Evolutionary conservation across 83 land plant genomes (phyloP), one percentile per base, ranked within the genome.

Genomic region (Picea abies): DNA sequence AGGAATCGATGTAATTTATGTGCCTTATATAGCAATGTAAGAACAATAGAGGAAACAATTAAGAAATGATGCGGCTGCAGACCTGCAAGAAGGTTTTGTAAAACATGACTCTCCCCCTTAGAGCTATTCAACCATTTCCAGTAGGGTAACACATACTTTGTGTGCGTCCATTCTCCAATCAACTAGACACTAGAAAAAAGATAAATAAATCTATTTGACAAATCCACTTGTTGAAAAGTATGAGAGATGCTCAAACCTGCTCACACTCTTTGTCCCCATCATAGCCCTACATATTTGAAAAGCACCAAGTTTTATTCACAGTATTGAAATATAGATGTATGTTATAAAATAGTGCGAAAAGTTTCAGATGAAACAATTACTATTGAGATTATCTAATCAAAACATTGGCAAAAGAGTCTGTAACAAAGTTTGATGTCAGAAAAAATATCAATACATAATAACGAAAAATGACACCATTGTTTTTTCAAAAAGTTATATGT

Each of bases 201-300:
- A 3, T 17, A 64, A 1, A 25, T 67, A 70, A 70, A 37, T 4
- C 47, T 20, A 37, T 37, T 70, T 29, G 29, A 29, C 29, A 29
- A 29, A 29, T 29, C 29, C 29, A 29, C 29, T 29, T 29, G 29
- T 70, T 70, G 6, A 29, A 78, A 85, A 71, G 58, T 44, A 72
- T 14, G 80, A 82, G 15, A 76, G 37, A 17, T n/a, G 11, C 63
- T 84, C 69, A 8, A 63, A 95, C 97, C 92, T 93, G 96, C 79
- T 95, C 98, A 87, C 98, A 95, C 85, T 1, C 16, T 87, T 84
- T 93, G 71, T 92, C 94, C 5, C 98, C 98, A 61, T 78, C 83
- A 70, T 89, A 93, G 63, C 83, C 87, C 96, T 95, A 89, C 12
- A 79, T 79, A 37, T 37, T 78, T 5, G 26, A 73, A 44, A 73